A percentile compares a stretch with the other conserved stretches of the same genome.
Conservation (phyloP, 306 rosid species). For the Pachyrhizus erosus region DNA sequence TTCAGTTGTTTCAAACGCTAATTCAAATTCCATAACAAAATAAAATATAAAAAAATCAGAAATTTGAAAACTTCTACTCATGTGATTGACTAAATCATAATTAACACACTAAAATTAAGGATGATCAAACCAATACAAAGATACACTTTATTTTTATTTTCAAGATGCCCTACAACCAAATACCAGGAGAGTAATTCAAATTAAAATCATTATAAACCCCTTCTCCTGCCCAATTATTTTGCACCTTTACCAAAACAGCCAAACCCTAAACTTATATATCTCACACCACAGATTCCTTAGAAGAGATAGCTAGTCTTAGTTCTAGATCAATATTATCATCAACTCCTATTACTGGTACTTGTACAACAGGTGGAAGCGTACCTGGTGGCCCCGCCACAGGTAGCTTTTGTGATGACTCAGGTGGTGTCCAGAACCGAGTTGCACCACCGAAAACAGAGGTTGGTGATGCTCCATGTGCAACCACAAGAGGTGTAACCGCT, state of each 20-base stretch:
- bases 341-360: background rate
- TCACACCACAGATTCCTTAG: background rate
- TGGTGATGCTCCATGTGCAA: background rate
- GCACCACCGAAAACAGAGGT: background rate
- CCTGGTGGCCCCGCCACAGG: constrained; percentile 27
- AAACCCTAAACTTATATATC: background rate
- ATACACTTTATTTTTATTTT: background rate
- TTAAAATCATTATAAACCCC: background rate
- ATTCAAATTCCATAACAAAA: no score
- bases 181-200: background rate
- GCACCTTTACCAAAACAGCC: background rate
- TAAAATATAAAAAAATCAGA: no score
- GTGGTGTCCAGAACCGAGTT: background rate
- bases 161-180: background rate
- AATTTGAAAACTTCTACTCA: background rate
- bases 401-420: background rate
- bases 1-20: no score
- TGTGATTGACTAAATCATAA: background rate
- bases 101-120: background rate
- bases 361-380: background rate
- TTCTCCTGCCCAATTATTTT: background rate
- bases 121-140: background rate
- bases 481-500: background rate
- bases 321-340: constrained; percentile 22
- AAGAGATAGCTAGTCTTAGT: background rate